These are phyloP conservation scores for Fusarium clavum DNA, from an alignment of 2,329 filamentous ascomycete species.

Conservation along the genomic window DNA sequence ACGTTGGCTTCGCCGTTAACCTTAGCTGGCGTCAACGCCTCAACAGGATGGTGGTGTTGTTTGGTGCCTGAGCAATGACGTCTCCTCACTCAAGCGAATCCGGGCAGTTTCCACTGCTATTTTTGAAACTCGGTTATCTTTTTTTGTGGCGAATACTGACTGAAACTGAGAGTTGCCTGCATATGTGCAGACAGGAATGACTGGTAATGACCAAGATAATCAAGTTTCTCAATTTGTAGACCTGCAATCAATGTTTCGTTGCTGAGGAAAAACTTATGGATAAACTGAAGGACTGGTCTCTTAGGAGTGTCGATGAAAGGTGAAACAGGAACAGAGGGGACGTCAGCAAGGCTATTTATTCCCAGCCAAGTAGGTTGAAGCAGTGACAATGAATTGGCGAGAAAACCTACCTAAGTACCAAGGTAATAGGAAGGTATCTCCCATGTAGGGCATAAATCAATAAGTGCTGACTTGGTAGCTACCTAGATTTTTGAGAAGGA, in stretches of 20 bases:
- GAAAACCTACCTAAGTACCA: too few species aligned
- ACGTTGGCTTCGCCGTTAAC: conserved; percentile 23
- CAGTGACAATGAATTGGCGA: too few species aligned
- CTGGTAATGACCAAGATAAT: conserved; percentile 13
- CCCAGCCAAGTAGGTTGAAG: too few species aligned
- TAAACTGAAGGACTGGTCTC: neutral
- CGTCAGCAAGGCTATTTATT: too few species aligned
- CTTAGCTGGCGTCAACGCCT: neutral
- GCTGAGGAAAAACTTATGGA: neutral
- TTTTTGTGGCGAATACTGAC: conserved; percentile 35
- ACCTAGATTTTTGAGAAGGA: too few species aligned
- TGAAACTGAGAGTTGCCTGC: neutral
- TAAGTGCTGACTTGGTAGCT: too few species aligned
- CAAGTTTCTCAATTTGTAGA: neutral
- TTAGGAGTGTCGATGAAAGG: too few species aligned
- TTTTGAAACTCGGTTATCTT: conserved; percentile 30
- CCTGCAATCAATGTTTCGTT: neutral
- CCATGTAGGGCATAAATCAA: too few species aligned
- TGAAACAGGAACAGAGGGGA: too few species aligned
- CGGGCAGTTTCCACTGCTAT: conserved; percentile 7
- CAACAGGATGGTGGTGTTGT: conserved; percentile 11
- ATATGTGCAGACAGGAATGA: conserved; percentile 8
- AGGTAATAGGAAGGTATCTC: too few species aligned
- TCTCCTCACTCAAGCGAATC: conserved; percentile 20
- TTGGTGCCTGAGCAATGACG: conserved; percentile 40